Conservation (phyloP, 257 asterid genomes). For the Nicotiana otophora region DNA sequence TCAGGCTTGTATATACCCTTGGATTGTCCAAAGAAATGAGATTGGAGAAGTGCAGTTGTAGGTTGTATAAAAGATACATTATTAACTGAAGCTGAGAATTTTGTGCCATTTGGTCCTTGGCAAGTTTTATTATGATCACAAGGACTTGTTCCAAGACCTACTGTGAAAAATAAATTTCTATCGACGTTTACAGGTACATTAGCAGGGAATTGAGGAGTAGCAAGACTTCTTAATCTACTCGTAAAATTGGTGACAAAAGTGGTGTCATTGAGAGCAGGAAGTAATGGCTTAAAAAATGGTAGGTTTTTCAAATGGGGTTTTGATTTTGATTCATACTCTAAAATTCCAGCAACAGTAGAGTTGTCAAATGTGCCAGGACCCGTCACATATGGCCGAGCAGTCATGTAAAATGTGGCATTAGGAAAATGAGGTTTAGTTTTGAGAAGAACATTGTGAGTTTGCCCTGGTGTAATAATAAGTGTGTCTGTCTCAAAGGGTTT, state of each 20-base stretch:
- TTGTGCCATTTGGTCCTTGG: slow-evolving; percentile 56
- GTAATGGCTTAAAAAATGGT: slow-evolving; percentile 29
- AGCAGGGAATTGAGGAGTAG: slow-evolving; percentile 41
- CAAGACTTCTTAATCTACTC: slow-evolving; percentile 36
- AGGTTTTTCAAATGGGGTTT: slow-evolving; percentile 21
- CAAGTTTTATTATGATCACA: slow-evolving; percentile 42
- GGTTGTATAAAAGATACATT: slow-evolving; percentile 45
- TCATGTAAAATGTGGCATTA: slow-evolving; percentile 42
- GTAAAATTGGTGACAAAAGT: slow-evolving; percentile 35
- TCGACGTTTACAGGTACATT: slow-evolving; percentile 43
- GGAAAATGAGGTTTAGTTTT: slow-evolving; percentile 35
- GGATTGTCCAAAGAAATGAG: slow-evolving; percentile 41
- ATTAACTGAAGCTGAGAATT: slow-evolving; percentile 46
- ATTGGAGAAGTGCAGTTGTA: slow-evolving; percentile 44
- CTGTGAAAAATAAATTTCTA: slow-evolving; percentile 40
- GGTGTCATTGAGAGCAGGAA: slow-evolving; percentile 52
- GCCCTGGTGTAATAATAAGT: slow-evolving; percentile 50
- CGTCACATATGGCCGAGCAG: slow-evolving; percentile 47
- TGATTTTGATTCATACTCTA: slow-evolving; percentile 34
- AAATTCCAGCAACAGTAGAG: slow-evolving; percentile 48
- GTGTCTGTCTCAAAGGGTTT: slow-evolving; percentile 44
- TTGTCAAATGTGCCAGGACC: slow-evolving; percentile 55
- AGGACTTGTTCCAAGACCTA: slow-evolving; percentile 50
- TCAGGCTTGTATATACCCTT: slow-evolving; percentile 35
- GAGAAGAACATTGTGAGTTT: slow-evolving; percentile 48